Percentiles rank a stretch among this genome's conserved stretches.
phyloP scores from a whole-genome alignment of 345 rosid species.

The Dovyalis caffra region DNA sequence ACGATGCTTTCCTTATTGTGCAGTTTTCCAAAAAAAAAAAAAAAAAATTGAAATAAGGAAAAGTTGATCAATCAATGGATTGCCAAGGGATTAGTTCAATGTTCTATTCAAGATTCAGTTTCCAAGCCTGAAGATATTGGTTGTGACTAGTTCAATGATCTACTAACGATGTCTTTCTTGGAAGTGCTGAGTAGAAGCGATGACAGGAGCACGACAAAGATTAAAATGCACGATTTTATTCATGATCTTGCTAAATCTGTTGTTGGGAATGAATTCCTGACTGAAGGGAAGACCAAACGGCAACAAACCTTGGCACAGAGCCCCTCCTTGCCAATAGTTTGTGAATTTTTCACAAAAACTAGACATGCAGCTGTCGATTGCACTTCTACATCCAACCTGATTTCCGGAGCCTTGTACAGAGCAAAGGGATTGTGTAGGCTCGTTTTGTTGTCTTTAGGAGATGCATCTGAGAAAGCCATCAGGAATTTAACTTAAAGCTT shows the following conservation, averaged over 20 bases:
- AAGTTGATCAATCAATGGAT: conserved; percentile 3
- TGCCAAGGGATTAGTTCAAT: not conserved
- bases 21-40: too few relatives aligned
- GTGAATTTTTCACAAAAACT: not conserved
- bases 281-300: not conserved
- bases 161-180: not conserved
- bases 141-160: not conserved
- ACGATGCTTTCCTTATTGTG: conserved; percentile 2
- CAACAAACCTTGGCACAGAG: not conserved
- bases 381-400: not conserved
- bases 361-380: conserved; percentile 5
- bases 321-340: not conserved
- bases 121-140: not conserved
- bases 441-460: not conserved
- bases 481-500: not conserved
- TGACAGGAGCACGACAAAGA: not conserved
- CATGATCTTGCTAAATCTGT: conserved; percentile 30
- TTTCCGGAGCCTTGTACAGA: not conserved
- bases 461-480: not conserved
- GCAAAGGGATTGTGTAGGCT: not conserved
- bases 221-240: conserved; percentile 32
- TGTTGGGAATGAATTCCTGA: conserved; percentile 8
- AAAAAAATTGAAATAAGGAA: too few relatives aligned
- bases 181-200: not conserved
- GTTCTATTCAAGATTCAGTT: not conserved